Percentiles rank a stretch among this genome's conserved stretches.
Evolutionary conservation across 1,284 basidiomycete genomes (phyloP).

Genomic region (Tausonia pullulans): DNA sequence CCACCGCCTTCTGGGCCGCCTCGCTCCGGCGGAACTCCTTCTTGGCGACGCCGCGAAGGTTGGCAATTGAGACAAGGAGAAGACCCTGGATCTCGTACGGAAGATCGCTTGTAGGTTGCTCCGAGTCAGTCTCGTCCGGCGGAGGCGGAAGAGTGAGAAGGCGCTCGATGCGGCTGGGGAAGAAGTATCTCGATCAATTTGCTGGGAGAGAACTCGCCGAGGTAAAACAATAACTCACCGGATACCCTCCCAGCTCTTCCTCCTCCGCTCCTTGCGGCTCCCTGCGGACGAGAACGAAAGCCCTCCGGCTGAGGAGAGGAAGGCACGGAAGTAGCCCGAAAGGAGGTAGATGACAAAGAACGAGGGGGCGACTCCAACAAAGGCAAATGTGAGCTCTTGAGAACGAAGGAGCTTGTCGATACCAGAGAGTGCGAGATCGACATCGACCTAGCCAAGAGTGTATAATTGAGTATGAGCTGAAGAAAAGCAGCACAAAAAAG

Average conservation of each 20-base stretch:
- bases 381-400: conserved; percentile 93
- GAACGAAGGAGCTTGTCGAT: conserved; percentile 88
- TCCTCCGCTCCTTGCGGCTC: conserved; percentile 42
- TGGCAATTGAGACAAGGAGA: conserved; percentile 37
- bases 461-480: neutral
- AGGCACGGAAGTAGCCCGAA: conserved; percentile 43
- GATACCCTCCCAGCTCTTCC: conserved; percentile 46
- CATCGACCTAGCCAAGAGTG: conserved; percentile 54
- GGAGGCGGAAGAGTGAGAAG: conserved; percentile 41
- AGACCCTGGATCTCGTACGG: conserved; percentile 37
- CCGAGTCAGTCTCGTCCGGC: neutral
- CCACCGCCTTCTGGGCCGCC: conserved; percentile 21
- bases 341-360: conserved; percentile 66
- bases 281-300: conserved; percentile 33
- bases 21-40: conserved; percentile 11
- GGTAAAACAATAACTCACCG: conserved; percentile 37
- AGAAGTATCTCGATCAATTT: neutral
- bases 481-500: neutral
- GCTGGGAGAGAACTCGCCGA: neutral
- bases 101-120: conserved; percentile 24
- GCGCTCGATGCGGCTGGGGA: conserved; percentile 55
- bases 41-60: conserved; percentile 21
- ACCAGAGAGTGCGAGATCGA: conserved; percentile 71
- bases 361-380: conserved; percentile 89
- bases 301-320: conserved; percentile 22